A percentile compares a stretch with the other conserved stretches of the same genome.
Conservation (phyloP, 2,329 filamentous ascomycete species). For the Penicillium sp. region DNA sequence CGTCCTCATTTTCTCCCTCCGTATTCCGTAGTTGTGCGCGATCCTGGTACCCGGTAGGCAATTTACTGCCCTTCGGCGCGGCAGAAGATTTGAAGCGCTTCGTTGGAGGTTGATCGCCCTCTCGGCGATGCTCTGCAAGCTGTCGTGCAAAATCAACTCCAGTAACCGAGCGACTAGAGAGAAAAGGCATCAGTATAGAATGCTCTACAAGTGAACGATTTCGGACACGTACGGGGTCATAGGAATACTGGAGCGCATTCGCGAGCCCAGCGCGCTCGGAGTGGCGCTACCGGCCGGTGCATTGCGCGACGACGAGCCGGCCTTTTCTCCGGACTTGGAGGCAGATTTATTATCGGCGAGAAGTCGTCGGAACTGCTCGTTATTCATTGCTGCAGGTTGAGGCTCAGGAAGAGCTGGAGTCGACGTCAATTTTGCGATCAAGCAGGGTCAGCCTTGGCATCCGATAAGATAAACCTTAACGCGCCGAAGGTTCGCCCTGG, state of each 20-base stretch:
- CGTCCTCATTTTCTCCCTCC: constrained; percentile 55
- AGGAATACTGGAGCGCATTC: constrained; percentile 78
- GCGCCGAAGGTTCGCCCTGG: constrained; percentile 4
- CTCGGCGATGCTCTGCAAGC: constrained; percentile 72
- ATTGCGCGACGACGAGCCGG: constrained; percentile 23
- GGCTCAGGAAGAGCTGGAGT: background rate
- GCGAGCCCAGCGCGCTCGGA: constrained; percentile 68
- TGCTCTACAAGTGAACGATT: background rate
- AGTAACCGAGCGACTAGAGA: constrained; percentile 65
- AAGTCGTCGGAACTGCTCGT: constrained; percentile 87
- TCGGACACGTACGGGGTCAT: constrained; percentile 79
- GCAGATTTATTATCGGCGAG: constrained; percentile 59
- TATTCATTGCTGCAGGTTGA: constrained; percentile 71
- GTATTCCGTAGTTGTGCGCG: constrained; percentile 68
- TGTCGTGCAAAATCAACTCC: constrained; percentile 79
- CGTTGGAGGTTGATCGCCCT: constrained; percentile 55
- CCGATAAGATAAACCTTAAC: constrained; percentile 17
- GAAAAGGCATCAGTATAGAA: constrained; percentile 14
- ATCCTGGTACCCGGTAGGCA: constrained; percentile 82
- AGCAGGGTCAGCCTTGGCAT: constrained; percentile 24
- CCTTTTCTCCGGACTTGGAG: constrained; percentile 22
- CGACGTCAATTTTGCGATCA: constrained; percentile 23
- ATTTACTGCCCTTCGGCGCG: constrained; percentile 79
- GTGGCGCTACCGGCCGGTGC: constrained; percentile 51
- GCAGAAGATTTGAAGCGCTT: constrained; percentile 77